Percentiles rank a stretch among this genome's conserved stretches.
Conservation (phyloP, 2,329 filamentous ascomycete species). For the Cercospora canescens region DNA sequence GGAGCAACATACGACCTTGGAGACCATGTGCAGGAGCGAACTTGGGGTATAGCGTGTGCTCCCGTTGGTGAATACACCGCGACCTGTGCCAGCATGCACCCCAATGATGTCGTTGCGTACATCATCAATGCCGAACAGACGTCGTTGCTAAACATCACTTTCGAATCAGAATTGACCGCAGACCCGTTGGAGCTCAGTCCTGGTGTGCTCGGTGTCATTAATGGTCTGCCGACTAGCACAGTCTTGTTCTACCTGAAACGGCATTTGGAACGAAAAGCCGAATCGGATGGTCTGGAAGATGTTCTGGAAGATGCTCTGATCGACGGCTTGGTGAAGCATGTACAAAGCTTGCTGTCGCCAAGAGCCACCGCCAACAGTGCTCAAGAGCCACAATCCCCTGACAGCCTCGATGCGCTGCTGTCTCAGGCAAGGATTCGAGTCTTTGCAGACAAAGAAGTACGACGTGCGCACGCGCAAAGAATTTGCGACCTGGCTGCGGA, state of each 20-base stretch:
- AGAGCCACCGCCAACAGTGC: neutral
- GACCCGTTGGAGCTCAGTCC: neutral
- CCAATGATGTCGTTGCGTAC: slow-evolving; percentile 60
- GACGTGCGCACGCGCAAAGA: slow-evolving; percentile 2
- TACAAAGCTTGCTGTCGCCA: neutral
- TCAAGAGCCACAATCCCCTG: neutral
- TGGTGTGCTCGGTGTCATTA: neutral
- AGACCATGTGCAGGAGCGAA: slow-evolving; percentile 50
- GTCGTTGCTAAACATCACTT: slow-evolving; percentile 17
- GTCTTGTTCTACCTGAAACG: slow-evolving; percentile 7
- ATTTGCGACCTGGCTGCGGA: slow-evolving; percentile 1
- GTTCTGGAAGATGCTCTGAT: too few species aligned
- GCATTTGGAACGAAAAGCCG: neutral
- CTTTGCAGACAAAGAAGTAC: neutral
- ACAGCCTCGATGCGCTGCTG: neutral
- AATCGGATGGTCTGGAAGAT: neutral
- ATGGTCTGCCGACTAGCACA: slow-evolving; percentile 6
- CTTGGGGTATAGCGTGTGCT: slow-evolving; percentile 54
- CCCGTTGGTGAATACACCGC: slow-evolving; percentile 51
- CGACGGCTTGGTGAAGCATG: neutral
- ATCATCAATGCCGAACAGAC: slow-evolving; percentile 48
- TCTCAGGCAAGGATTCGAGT: neutral
- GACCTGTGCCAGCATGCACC: slow-evolving; percentile 54
- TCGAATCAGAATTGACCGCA: neutral
- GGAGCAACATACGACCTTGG: slow-evolving; percentile 52